Conservation (phyloP, 257 asterid genomes). For the Plantago elongata region DNA sequence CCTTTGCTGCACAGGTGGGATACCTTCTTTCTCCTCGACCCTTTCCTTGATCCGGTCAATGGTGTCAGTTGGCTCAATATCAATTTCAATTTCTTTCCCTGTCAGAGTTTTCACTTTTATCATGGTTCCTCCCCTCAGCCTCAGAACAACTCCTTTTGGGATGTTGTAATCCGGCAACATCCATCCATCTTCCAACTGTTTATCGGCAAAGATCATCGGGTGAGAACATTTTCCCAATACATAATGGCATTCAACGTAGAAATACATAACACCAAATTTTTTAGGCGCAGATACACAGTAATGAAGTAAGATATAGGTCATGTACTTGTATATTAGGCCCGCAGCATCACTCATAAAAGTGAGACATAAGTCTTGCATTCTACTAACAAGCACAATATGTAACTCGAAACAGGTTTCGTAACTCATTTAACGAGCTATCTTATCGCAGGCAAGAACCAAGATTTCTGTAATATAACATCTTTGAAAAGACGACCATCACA, state of each 20-base stretch:
- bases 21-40: slow-evolving; percentile 77
- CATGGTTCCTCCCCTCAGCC: slow-evolving; percentile 73
- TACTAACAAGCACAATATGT: no score
- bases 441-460: no score
- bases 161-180: slow-evolving; percentile 47
- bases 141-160: slow-evolving; percentile 39
- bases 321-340: no score
- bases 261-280: no score
- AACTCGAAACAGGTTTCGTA: no score
- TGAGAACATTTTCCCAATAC: no score
- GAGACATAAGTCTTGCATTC: no score
- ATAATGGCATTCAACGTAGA: no score
- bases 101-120: slow-evolving; percentile 72
- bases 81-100: slow-evolving; percentile 68
- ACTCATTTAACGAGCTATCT: no score
- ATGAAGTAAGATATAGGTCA: no score
- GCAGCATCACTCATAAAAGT: no score
- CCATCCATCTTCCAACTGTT: slow-evolving; percentile 72
- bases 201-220: slow-evolving; percentile 49
- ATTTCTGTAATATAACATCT: not conserved
- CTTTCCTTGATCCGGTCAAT: slow-evolving; percentile 68
- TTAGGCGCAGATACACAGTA: no score
- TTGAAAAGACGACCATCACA: not conserved
- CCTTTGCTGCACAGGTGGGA: slow-evolving; percentile 75
- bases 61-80: slow-evolving; percentile 68